Evolutionary conservation across 371 early-diverging fungal species (phyloP).

Genomic region (Basidiobolus meristosporus): DNA sequence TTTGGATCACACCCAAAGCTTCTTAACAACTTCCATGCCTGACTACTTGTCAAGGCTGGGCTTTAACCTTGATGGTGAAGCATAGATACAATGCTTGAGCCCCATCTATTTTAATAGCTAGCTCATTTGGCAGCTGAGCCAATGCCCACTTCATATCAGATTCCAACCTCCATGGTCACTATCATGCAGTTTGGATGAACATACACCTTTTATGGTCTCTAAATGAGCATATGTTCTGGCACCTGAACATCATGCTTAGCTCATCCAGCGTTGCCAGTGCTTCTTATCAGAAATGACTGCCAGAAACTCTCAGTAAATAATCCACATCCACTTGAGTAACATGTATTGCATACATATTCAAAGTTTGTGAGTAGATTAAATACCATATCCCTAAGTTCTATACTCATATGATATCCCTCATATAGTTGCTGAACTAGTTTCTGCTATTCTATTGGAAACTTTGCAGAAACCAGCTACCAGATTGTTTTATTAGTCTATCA

Average conservation of each 20-base stretch:
- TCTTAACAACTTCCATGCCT: background rate
- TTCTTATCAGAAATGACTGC: background rate
- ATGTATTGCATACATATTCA: background rate
- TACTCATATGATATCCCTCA: too few relatives aligned
- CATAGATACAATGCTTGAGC: background rate
- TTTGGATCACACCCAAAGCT: background rate
- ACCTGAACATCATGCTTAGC: background rate
- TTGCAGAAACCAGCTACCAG: too few relatives aligned
- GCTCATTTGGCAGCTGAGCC: background rate
- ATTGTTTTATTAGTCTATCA: too few relatives aligned
- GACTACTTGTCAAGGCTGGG: background rate
- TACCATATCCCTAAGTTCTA: too few relatives aligned
- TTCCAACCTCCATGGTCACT: background rate
- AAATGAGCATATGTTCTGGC: background rate
- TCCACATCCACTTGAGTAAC: background rate
- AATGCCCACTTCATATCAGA: background rate
- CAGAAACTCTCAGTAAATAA: background rate
- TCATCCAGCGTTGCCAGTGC: background rate
- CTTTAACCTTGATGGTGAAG: background rate
- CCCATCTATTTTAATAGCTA: background rate
- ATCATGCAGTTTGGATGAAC: background rate
- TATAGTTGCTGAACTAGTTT: too few relatives aligned
- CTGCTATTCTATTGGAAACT: too few relatives aligned
- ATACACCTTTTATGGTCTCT: background rate
- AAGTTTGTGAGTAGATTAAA: background rate